These are phyloP conservation scores for Botrytis paeoniae DNA, from an alignment of 2,329 filamentous ascomycete genomes.

Conservation along the genomic window DNA sequence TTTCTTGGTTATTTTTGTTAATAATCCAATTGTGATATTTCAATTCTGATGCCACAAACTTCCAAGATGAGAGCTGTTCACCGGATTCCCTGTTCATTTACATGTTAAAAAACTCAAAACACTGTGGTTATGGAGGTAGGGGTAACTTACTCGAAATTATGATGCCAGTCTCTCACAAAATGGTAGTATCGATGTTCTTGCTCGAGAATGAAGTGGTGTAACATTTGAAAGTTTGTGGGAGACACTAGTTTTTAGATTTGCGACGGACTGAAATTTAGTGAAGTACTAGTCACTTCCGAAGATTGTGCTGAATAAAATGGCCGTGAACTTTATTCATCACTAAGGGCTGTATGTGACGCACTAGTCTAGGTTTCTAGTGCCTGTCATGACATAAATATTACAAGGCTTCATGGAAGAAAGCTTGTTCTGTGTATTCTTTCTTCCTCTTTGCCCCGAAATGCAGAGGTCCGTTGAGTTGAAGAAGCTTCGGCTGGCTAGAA, in stretches of 20 bases:
- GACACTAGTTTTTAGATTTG: no score
- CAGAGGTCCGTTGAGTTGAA: no score
- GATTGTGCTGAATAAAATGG: rapidly evolving
- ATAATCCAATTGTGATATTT: not conserved
- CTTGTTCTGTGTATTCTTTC: no score
- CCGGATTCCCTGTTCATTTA: not conserved
- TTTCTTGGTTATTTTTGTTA: not conserved
- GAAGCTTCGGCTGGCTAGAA: no score
- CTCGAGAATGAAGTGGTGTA: not conserved
- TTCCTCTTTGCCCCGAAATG: no score
- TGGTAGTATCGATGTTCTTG: not conserved
- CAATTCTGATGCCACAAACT: not conserved
- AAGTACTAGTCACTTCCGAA: no score
- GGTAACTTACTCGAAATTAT: not conserved
- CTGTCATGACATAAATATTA: no score
- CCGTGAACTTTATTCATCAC: no score
- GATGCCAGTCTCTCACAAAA: not conserved
- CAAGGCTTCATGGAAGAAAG: no score
- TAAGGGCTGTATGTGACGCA: no score
- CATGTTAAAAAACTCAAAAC: not conserved
- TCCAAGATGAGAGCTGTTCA: not conserved
- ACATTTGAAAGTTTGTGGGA: not conserved
- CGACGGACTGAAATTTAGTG: no score
- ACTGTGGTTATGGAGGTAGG: not conserved
- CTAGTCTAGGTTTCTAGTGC: no score